Evolutionary conservation across 176 grass and related monocot genomes (phyloP).

Genomic region (Microstegium vimineum): DNA sequence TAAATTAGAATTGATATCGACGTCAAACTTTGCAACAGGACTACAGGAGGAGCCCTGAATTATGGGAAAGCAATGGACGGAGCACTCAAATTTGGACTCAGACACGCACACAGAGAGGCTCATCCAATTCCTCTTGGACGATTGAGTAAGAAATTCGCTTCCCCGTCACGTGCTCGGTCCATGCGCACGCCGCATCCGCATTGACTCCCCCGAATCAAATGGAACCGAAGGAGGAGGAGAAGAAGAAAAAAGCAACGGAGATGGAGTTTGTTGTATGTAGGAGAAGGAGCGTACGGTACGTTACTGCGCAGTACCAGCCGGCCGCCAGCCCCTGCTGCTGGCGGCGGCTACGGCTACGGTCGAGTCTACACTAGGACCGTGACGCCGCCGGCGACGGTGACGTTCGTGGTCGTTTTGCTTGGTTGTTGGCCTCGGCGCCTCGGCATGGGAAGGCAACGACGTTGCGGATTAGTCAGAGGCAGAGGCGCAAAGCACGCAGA

Average conservation of each 20-base stretch:
- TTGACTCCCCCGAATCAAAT: neutral
- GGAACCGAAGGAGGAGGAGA: neutral
- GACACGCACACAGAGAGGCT: neutral
- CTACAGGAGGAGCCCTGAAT: neutral
- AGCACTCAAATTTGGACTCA: neutral
- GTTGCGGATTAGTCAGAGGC: neutral
- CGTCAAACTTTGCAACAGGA: neutral
- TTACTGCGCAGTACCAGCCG: neutral
- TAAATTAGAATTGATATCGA: neutral
- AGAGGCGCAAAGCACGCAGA: neutral
- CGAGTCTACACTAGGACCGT: neutral
- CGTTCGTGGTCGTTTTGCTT: neutral
- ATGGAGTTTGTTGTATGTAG: neutral
- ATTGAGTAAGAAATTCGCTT: neutral
- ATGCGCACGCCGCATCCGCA: slow-evolving; percentile 9
- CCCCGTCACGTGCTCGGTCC: neutral
- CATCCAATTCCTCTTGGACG: neutral
- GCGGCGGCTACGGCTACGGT: neutral
- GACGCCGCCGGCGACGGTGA: neutral
- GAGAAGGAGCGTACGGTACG: neutral
- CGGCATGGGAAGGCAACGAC: neutral
- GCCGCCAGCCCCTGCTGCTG: no score
- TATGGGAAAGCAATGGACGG: neutral
- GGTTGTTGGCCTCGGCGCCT: neutral
- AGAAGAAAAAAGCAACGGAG: neutral